Evolutionary conservation across 73 alveolate genomes (phyloP).

Genomic region (Tetrahymena elliotti): DNA sequence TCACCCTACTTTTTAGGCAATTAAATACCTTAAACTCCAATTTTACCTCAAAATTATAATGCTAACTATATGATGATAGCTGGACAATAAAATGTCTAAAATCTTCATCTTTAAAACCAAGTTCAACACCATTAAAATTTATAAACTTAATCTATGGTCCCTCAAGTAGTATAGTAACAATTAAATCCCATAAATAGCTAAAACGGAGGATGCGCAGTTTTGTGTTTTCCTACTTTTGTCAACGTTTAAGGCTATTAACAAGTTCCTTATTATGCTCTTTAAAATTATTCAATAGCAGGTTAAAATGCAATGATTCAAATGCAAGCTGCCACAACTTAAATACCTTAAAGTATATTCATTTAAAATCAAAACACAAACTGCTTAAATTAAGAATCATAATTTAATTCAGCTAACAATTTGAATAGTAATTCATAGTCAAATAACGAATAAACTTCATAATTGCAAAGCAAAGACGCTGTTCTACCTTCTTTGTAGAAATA

Average conservation of each 20-base stretch:
- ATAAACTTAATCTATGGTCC: neutral
- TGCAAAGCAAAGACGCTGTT: neutral
- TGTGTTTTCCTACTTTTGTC: neutral
- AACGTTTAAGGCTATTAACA: neutral
- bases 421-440: neutral
- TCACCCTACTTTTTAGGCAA: neutral
- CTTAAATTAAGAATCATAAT: neutral
- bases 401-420: neutral
- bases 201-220: neutral
- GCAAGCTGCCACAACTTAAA: neutral
- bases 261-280: neutral
- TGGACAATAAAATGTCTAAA: neutral
- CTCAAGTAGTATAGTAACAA: neutral
- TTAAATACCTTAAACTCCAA: neutral
- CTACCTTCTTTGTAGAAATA: neutral
- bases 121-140: neutral
- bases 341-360: neutral
- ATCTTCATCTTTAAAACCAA: neutral
- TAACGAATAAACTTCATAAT: neutral
- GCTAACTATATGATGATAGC: neutral
- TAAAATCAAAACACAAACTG: neutral
- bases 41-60: neutral
- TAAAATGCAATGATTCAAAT: neutral
- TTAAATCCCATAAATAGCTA: neutral
- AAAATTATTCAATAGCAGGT: neutral